Conservation (phyloP, 257 asterid species). For the Striga asiatica region DNA sequence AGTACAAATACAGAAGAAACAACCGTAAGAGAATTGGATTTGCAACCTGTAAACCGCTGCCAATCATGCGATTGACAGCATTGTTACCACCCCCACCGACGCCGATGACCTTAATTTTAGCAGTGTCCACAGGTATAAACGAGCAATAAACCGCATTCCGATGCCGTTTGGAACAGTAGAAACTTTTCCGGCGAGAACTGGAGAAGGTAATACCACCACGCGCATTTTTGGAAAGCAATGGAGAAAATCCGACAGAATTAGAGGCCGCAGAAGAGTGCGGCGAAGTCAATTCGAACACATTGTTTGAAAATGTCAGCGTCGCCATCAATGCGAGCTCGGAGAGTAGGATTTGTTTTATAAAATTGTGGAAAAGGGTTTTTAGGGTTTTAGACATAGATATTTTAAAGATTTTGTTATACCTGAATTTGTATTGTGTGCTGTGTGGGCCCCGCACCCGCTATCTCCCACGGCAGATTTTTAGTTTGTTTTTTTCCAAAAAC, state of each 20-base stretch:
- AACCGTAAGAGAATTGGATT: background rate
- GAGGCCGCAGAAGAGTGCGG: conserved; percentile 23
- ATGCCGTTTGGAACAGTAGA: conserved; percentile 17
- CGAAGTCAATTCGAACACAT: conserved; percentile 32
- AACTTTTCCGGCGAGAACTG: conserved; percentile 24
- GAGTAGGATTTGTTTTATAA: background rate
- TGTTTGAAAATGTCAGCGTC: conserved; percentile 29
- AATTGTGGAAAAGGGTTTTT: background rate
- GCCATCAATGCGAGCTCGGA: conserved; percentile 19
- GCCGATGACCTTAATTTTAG: conserved; percentile 76
- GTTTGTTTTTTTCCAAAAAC: no score
- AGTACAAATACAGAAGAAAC: background rate
- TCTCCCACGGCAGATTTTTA: no score
- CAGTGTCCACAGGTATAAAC: conserved; percentile 44
- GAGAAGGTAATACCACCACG: conserved; percentile 15
- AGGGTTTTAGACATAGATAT: no score
- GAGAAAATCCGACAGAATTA: conserved; percentile 20
- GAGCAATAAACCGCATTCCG: conserved; percentile 29
- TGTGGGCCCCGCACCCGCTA: no score
- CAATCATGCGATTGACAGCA: conserved; percentile 86
- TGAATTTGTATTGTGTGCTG: no score
- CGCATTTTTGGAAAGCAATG: conserved; percentile 24
- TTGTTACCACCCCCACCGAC: conserved; percentile 88
- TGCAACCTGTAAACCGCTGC: conserved; percentile 59
- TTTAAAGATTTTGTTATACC: no score